Evolutionary conservation across 1,139 yeast species (phyloP).

Genomic region (Pichia sp.): DNA sequence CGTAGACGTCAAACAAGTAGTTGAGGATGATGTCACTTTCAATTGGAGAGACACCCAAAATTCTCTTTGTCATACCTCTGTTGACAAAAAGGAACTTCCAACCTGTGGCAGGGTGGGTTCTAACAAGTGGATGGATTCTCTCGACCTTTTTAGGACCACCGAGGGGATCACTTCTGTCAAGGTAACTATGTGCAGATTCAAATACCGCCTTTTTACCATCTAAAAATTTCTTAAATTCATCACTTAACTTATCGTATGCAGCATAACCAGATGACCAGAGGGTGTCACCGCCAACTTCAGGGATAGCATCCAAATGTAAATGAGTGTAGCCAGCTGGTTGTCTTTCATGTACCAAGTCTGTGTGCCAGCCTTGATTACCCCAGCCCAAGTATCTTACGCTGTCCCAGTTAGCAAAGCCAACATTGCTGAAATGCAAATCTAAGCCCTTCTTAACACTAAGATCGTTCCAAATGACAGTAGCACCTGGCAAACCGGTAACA

Average conservation of each 20-base stretch:
- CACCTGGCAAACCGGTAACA: not conserved
- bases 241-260: conserved; percentile 1
- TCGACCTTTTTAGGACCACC: not conserved
- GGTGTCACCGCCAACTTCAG: not conserved
- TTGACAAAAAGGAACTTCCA: not conserved
- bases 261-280: not conserved
- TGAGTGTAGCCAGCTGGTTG: not conserved
- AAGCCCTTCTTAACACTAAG: not conserved
- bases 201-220: not conserved
- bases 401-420: not conserved
- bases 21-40: not conserved
- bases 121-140: not conserved
- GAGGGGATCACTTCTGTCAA: not conserved
- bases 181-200: not conserved
- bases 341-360: not conserved
- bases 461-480: not conserved
- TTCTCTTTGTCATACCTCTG: not conserved
- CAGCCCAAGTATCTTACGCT: not conserved
- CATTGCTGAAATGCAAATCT: not conserved
- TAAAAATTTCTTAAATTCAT: conserved; percentile 1
- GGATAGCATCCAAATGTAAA: not conserved
- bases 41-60: not conserved
- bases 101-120: not conserved
- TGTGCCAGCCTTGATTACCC: conserved; percentile 1
- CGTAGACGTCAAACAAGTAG: not conserved